phyloP scores from a whole-genome alignment of 169 alveolate genomes.

The Plasmodium knowlesi region DNA sequence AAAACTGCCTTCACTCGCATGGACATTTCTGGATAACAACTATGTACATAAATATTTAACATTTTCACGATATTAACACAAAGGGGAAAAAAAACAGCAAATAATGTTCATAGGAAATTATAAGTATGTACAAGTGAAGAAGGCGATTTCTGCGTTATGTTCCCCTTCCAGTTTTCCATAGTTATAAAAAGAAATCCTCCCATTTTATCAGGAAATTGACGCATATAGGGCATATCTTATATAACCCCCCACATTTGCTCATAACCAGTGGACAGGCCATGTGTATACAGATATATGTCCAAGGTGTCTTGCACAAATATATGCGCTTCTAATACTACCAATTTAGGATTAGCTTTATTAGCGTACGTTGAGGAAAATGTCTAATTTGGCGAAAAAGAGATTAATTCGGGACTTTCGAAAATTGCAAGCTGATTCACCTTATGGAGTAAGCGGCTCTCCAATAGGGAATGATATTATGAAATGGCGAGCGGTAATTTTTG shows the following conservation, averaged over 20 bases:
- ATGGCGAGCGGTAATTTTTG: constrained; percentile 98
- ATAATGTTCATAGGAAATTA: neutral
- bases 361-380: constrained; percentile 25
- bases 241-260: neutral
- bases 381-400: constrained; percentile 86
- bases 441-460: constrained; percentile 96
- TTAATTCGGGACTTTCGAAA: constrained; percentile 93
- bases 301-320: neutral
- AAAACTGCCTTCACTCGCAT: neutral
- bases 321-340: neutral
- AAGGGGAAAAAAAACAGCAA: neutral
- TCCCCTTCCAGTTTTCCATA: neutral
- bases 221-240: neutral
- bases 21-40: neutral
- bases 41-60: neutral
- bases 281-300: neutral
- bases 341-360: neutral
- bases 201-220: neutral
- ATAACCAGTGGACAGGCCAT: neutral
- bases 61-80: neutral
- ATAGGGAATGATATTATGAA: constrained; percentile 94
- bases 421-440: constrained; percentile 93
- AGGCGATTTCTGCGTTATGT: neutral
- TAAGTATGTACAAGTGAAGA: neutral
- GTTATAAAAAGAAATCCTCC: neutral